Evolutionary conservation across 805 yeast genomes (phyloP), one percentile per base, ranked within the genome.

Genomic region (Cyberlindnera euphorbiiphila): DNA sequence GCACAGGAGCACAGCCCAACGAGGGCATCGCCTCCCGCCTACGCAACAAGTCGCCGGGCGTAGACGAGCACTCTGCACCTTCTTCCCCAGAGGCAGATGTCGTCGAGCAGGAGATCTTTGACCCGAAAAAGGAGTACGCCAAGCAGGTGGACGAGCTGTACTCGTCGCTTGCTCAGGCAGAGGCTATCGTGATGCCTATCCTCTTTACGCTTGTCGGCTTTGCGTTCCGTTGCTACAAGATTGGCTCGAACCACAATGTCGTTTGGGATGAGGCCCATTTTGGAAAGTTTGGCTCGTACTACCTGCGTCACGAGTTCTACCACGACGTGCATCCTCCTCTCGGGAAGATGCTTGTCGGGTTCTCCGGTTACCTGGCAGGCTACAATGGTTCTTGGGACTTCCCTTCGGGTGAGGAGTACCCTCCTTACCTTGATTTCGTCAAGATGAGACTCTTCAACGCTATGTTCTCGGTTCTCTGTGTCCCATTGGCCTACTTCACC

Each of bases 221-320:
- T 51, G 72, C 71, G 45, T 72, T 86, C 28, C 76, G 98, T 51
- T 76, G 88, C 60, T 80, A 85, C 65, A 68, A 72, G 45, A 82
- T 91, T 49, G 83, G 85, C 37, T 68, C 72, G 39, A 84, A 86
- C 44, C 69, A 74, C 39, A 69, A 73, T 39, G 97, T 93, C 21
- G 93, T 93, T 32, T 89, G 97, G 97, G 97, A 88, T 64, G 97
- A 88, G 60, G 97, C 96, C 27, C 96, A 89, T 66, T 91, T 91
- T 61, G 98, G 97, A 35, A 93, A 91, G 60, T 91, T 91, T 60
- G 98, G 97, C 22, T 81, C 96, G 10, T 82, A 86, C 60, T 91
- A 91, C 62, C 68, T 91, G 45, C 80, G 75, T 51, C 93, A 86
- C 50, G 95, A 86, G 54, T 87, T 85, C 59, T 91, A 89, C 61